A percentile compares a stretch with the other conserved stretches of the same genome.
These are phyloP conservation scores for Talaromyces sp. DNA, from an alignment of 2,329 filamentous ascomycete genomes.

Conservation along the genomic window DNA sequence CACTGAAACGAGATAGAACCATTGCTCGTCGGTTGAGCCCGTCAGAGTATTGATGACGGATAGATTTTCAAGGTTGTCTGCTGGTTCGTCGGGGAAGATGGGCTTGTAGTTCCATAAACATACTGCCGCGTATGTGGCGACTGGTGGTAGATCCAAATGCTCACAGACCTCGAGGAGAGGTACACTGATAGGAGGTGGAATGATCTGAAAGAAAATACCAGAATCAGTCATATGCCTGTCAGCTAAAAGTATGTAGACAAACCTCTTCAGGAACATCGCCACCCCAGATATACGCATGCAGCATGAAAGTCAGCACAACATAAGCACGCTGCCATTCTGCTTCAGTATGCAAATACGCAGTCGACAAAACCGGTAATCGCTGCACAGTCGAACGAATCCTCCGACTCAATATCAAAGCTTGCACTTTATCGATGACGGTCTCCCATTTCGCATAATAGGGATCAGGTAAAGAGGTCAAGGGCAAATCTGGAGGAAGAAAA, in stretches of 20 bases:
- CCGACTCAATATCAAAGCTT: conserved; percentile 78
- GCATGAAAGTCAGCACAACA: conserved; percentile 68
- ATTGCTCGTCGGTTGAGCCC: conserved; percentile 91
- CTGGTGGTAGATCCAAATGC: conserved; percentile 78
- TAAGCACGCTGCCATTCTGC: conserved; percentile 90
- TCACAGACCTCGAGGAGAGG: conserved; percentile 73
- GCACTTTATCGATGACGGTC: conserved; percentile 75
- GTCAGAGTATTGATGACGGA: conserved; percentile 87
- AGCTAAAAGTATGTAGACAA: neutral
- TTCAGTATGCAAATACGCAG: conserved; percentile 72
- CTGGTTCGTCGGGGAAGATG: conserved; percentile 73
- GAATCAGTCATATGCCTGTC: too few relatives aligned
- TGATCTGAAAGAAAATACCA: conserved; percentile 39
- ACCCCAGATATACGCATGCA: conserved; percentile 88
- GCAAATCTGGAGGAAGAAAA: conserved; percentile 78
- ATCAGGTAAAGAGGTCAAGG: conserved; percentile 74
- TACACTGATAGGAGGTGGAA: conserved; percentile 77
- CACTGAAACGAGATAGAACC: conserved; percentile 95
- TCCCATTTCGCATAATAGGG: conserved; percentile 97
- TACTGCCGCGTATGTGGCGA: conserved; percentile 87
- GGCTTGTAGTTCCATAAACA: conserved; percentile 97
- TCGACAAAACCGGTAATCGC: conserved; percentile 75
- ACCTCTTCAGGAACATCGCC: conserved; percentile 70
- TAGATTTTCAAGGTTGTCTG: conserved; percentile 81
- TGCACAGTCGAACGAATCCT: conserved; percentile 76